phyloP scores from a whole-genome alignment of 2,329 filamentous ascomycete species.

The Alternaria viburni region DNA sequence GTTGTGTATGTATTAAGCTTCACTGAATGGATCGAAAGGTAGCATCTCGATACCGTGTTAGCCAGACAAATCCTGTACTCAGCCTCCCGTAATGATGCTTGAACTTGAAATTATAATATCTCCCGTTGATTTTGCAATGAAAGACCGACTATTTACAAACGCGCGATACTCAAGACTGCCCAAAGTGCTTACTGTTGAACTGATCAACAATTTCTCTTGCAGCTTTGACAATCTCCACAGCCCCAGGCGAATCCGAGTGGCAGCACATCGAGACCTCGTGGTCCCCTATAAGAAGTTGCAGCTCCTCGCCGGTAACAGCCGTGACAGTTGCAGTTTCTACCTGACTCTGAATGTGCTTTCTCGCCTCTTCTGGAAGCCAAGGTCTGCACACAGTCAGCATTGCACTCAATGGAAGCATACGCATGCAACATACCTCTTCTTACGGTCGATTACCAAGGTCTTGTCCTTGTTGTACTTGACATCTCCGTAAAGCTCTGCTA shows the following conservation, averaged over 20 bases:
- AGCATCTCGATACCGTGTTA: not conserved
- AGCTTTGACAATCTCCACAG: constrained; percentile 52
- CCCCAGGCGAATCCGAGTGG: constrained; percentile 54
- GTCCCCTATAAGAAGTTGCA: constrained; percentile 51
- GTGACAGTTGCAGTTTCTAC: constrained; percentile 50
- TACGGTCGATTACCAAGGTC: constrained; percentile 62
- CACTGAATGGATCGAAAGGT: not conserved
- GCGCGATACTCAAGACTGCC: constrained; percentile 3
- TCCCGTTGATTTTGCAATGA: not conserved
- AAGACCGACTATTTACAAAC: not conserved
- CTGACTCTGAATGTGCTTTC: constrained; percentile 50
- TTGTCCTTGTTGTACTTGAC: constrained; percentile 61
- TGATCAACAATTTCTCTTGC: constrained; percentile 52
- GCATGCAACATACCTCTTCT: constrained; percentile 57
- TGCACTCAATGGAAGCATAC: not conserved
- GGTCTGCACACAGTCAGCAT: constrained; percentile 30
- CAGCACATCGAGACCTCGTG: constrained; percentile 54
- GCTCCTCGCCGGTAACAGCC: constrained; percentile 51
- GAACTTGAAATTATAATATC: not conserved
- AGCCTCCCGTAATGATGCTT: not conserved
- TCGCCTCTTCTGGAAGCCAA: constrained; percentile 52
- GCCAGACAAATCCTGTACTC: not conserved
- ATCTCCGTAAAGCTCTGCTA: constrained; percentile 63
- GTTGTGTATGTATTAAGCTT: not conserved
- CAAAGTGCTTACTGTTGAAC: constrained; percentile 43